A percentile compares a stretch with the other conserved stretches of the same genome.
Evolutionary conservation across 2,329 filamentous ascomycete species (phyloP).

Genomic region (Fusarium papillatum): DNA sequence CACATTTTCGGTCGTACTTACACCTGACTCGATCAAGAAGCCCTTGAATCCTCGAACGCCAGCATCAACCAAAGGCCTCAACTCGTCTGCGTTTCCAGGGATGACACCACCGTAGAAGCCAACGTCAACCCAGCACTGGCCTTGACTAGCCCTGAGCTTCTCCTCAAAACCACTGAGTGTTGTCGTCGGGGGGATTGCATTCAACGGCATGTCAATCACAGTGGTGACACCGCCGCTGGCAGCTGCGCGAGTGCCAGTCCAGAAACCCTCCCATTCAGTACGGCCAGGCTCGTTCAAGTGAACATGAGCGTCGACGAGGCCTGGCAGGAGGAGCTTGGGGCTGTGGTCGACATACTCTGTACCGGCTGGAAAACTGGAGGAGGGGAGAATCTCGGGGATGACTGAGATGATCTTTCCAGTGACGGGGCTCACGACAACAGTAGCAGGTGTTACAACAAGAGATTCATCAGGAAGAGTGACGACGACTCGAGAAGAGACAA

Average conservation of each 20-base stretch:
- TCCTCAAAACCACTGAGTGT: constrained; percentile 85
- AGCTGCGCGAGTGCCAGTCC: constrained; percentile 92
- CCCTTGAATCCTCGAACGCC: constrained; percentile 98
- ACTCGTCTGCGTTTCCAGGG: constrained; percentile 86
- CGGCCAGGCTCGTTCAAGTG: constrained; percentile 97
- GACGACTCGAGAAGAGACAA: constrained; percentile 88
- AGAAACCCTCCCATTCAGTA: constrained; percentile 99
- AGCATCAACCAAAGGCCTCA: constrained; percentile 84
- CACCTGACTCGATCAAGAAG: constrained; percentile 96
- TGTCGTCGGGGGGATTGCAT: constrained; percentile 96
- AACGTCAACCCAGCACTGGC: constrained; percentile 98
- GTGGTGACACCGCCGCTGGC: constrained; percentile 97
- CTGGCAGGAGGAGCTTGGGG: constrained; percentile 87
- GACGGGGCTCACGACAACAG: constrained; percentile 80
- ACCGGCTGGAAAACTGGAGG: constrained; percentile 78
- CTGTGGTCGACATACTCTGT: constrained; percentile 87
- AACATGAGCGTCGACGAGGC: constrained; percentile 96
- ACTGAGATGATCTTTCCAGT: constrained; percentile 90
- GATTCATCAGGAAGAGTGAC: constrained; percentile 77
- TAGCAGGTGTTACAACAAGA: constrained; percentile 81
- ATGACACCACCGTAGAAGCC: constrained; percentile 97
- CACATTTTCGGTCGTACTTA: constrained; percentile 61
- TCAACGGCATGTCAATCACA: constrained; percentile 97
- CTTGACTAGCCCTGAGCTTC: constrained; percentile 86
- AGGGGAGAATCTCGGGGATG: constrained; percentile 79